Conservation (phyloP, 2,329 filamentous ascomycete genomes). For the Aspergillus viridinutans region DNA sequence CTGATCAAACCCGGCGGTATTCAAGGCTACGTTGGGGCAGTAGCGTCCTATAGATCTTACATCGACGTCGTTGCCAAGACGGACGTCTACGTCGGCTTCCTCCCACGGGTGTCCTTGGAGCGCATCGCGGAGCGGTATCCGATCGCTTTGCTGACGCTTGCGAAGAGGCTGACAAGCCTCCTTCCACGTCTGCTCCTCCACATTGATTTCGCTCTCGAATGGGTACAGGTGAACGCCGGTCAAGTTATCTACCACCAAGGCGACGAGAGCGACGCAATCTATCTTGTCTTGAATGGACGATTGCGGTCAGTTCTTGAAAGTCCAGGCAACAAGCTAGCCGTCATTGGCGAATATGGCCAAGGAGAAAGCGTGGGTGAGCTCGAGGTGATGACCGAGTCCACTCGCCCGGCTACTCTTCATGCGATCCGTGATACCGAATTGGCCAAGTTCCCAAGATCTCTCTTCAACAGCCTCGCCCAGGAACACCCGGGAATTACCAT, state of each 20-base stretch:
- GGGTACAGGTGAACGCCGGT: slow-evolving; percentile 93
- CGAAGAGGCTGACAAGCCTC: slow-evolving; percentile 85
- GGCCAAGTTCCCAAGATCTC: slow-evolving; percentile 88
- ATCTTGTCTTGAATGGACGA: slow-evolving; percentile 92
- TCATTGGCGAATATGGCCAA: slow-evolving; percentile 89
- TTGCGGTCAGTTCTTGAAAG: slow-evolving; percentile 79
- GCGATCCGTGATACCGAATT: slow-evolving; percentile 95
- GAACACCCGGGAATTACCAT: slow-evolving; percentile 98
- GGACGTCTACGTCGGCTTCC: slow-evolving; percentile 94
- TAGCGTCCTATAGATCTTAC: slow-evolving; percentile 93
- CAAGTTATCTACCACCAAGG: slow-evolving; percentile 91
- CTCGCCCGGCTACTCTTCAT: slow-evolving; percentile 83
- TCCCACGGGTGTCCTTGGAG: slow-evolving; percentile 80
- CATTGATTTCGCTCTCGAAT: slow-evolving; percentile 97
- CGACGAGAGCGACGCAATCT: slow-evolving; percentile 97
- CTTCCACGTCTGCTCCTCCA: slow-evolving; percentile 86
- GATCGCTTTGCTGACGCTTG: slow-evolving; percentile 89
- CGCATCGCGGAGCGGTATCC: slow-evolving; percentile 90
- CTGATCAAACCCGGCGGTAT: slow-evolving; percentile 92
- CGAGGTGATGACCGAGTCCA: slow-evolving; percentile 92
- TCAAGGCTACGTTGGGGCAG: slow-evolving; percentile 88
- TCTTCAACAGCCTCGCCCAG: slow-evolving; percentile 96
- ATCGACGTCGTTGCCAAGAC: slow-evolving; percentile 97
- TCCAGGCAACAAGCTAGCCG: slow-evolving; percentile 74
- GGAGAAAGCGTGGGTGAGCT: slow-evolving; percentile 96